Percentiles rank a stretch among this genome's conserved stretches.
phyloP scores from a whole-genome alignment of 2,329 filamentous ascomycete genomes.

The Aspergillus arachidicola region DNA sequence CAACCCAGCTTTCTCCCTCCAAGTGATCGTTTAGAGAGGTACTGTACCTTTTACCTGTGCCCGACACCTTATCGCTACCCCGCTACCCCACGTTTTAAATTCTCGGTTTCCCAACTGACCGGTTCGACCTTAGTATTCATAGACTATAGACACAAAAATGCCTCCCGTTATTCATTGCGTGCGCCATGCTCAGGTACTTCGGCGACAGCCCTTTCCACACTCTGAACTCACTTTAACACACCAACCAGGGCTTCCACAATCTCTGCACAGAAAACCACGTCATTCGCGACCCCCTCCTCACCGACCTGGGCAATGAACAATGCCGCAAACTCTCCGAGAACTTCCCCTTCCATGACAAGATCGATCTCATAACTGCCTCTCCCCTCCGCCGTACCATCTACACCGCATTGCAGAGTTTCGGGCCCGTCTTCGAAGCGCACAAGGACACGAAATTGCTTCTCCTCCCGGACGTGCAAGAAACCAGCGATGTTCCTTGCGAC shows the following conservation, averaged over 20 bases:
- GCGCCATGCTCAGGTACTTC: conserved; percentile 49
- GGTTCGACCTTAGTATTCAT: not conserved
- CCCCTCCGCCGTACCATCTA: conserved; percentile 80
- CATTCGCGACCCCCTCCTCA: conserved; percentile 78
- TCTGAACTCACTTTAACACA: not conserved
- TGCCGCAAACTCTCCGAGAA: conserved; percentile 62
- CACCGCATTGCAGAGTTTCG: conserved; percentile 73
- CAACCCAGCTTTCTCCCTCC: not conserved
- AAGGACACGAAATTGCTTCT: conserved; percentile 60
- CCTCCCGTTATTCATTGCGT: conserved; percentile 48
- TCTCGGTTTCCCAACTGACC: not conserved
- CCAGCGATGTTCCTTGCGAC: conserved; percentile 74
- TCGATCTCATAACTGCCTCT: conserved; percentile 75
- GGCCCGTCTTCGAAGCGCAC: conserved; percentile 52
- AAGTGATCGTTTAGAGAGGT: conserved; percentile 6
- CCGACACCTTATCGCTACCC: conserved; percentile 9
- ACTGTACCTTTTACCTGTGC: not conserved
- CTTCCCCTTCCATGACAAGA: conserved; percentile 67
- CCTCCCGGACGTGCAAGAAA: conserved; percentile 78
- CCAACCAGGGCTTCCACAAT: conserved; percentile 75
- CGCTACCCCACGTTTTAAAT: conserved; percentile 26
- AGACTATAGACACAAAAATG: conserved; percentile 31
- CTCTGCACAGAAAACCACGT: conserved; percentile 68
- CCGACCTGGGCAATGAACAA: conserved; percentile 73
- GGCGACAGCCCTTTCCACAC: not conserved